Conservation (phyloP, 495 filamentous ascomycete genomes). For the Trichoderma asperelloides region DNA sequence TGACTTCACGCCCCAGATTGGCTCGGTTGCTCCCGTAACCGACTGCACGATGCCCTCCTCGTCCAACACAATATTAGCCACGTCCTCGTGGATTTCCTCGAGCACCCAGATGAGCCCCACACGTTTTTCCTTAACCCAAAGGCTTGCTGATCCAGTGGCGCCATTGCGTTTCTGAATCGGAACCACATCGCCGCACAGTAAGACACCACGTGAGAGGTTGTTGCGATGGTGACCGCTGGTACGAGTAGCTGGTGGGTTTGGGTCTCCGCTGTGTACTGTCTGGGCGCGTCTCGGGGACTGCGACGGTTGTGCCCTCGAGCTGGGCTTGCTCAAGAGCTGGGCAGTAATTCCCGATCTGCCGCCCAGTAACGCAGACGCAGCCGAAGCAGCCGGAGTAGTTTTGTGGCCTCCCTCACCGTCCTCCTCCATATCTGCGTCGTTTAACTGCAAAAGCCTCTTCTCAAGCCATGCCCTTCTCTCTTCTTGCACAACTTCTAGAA, state of each 20-base stretch:
- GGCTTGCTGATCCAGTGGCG: constrained; percentile 76
- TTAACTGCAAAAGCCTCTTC: constrained; percentile 61
- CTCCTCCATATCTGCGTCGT: constrained; percentile 29
- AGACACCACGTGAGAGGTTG: constrained; percentile 77
- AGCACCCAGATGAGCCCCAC: constrained; percentile 94
- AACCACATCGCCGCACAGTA: constrained; percentile 94
- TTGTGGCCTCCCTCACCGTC: constrained; percentile 33
- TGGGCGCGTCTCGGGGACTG: constrained; percentile 47
- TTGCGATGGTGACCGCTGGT: constrained; percentile 44
- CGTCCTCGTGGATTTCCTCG: constrained; percentile 94
- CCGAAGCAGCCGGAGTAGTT: constrained; percentile 37
- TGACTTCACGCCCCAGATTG: constrained; percentile 71
- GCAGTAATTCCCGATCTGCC: constrained; percentile 70
- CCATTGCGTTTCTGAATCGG: constrained; percentile 95
- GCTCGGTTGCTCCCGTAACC: constrained; percentile 57
- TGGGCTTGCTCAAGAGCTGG: constrained; percentile 76
- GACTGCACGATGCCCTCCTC: constrained; percentile 60
- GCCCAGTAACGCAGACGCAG: constrained; percentile 41
- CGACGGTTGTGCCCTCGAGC: constrained; percentile 52
- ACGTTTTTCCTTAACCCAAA: constrained; percentile 97
- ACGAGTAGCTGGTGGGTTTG: constrained; percentile 45
- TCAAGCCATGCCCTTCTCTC: constrained; percentile 87
- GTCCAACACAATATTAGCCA: constrained; percentile 64
- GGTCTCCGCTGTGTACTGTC: constrained; percentile 68
- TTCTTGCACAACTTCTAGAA: constrained; percentile 85